These are phyloP conservation scores for Ogataea parapolymorpha DNA, from an alignment of 805 yeast genomes.

Conservation along the genomic window DNA sequence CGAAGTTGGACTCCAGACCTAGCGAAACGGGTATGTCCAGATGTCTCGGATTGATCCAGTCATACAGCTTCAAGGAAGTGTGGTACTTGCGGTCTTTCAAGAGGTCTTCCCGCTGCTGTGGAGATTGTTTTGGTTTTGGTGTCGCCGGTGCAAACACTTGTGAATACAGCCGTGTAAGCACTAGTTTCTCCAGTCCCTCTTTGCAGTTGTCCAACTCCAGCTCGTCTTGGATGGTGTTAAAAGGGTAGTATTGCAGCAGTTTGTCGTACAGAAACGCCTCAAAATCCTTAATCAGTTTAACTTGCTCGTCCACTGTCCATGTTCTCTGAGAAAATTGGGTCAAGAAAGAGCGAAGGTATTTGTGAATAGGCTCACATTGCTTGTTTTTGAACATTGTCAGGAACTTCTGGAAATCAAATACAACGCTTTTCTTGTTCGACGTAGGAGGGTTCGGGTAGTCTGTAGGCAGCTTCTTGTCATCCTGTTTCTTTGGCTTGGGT, in stretches of 20 bases:
- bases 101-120: slow-evolving; percentile 61
- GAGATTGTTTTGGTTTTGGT: slow-evolving; percentile 41
- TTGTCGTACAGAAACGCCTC: slow-evolving; percentile 65
- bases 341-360: slow-evolving; percentile 81
- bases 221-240: slow-evolving; percentile 56
- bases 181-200: slow-evolving; percentile 89
- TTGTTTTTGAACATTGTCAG: slow-evolving; percentile 65
- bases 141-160: slow-evolving; percentile 74
- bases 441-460: slow-evolving; percentile 32
- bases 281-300: slow-evolving; percentile 74
- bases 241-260: slow-evolving; percentile 65
- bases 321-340: slow-evolving; percentile 65
- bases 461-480: slow-evolving; percentile 2
- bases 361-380: slow-evolving; percentile 83
- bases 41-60: slow-evolving; percentile 70
- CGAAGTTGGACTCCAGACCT: slow-evolving; percentile 48
- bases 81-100: slow-evolving; percentile 63
- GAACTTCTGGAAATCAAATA: slow-evolving; percentile 84
- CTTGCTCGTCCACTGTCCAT: slow-evolving; percentile 77
- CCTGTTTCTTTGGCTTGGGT: neutral
- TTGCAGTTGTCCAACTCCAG: slow-evolving; percentile 65
- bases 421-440: slow-evolving; percentile 28
- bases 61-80: slow-evolving; percentile 25
- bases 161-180: slow-evolving; percentile 81
- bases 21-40: slow-evolving; percentile 65